Conservation (phyloP, 192 early-diverging fungal genomes). For the Entomortierella parvispora region DNA sequence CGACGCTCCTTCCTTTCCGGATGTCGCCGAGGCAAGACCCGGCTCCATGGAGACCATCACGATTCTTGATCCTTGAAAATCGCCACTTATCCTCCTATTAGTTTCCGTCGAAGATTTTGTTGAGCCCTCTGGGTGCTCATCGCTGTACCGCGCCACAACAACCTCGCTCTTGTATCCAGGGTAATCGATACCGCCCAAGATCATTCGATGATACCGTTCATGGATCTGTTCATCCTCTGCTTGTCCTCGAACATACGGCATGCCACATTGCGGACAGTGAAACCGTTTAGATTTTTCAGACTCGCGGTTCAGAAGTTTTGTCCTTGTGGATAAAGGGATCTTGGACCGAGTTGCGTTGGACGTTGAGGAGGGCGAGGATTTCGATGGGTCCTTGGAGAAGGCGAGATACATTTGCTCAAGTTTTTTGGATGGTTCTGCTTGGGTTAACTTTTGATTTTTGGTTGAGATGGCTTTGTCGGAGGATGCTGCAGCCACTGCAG, state of each 20-base stretch:
- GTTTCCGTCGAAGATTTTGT: too few species aligned
- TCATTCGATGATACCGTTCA: slow-evolving; percentile 51
- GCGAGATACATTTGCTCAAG: slow-evolving; percentile 40
- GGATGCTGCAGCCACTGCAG: background rate
- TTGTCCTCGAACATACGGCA: slow-evolving; percentile 56
- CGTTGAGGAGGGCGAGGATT: background rate
- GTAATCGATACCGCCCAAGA: slow-evolving; percentile 54
- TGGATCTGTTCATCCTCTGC: slow-evolving; percentile 54
- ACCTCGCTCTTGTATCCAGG: slow-evolving; percentile 58
- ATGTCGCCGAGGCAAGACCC: background rate
- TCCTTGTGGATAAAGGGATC: background rate
- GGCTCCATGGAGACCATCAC: slow-evolving; percentile 49
- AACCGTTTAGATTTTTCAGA: slow-evolving; percentile 30
- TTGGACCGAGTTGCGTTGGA: background rate
- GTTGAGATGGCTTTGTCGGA: background rate
- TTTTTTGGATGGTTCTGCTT: slow-evolving; percentile 20
- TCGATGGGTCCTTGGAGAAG: slow-evolving; percentile 15
- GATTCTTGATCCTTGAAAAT: slow-evolving; percentile 20
- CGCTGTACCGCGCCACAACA: slow-evolving; percentile 31
- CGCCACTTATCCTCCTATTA: background rate
- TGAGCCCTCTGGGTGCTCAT: slow-evolving; percentile 13
- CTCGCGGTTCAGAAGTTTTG: slow-evolving; percentile 39
- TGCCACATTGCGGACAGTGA: slow-evolving; percentile 56
- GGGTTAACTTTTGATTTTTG: background rate
- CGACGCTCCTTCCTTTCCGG: background rate